Evolutionary conservation across 2,329 filamentous ascomycete genomes (phyloP).

Genomic region (Penicillium fuscoglaucum): DNA sequence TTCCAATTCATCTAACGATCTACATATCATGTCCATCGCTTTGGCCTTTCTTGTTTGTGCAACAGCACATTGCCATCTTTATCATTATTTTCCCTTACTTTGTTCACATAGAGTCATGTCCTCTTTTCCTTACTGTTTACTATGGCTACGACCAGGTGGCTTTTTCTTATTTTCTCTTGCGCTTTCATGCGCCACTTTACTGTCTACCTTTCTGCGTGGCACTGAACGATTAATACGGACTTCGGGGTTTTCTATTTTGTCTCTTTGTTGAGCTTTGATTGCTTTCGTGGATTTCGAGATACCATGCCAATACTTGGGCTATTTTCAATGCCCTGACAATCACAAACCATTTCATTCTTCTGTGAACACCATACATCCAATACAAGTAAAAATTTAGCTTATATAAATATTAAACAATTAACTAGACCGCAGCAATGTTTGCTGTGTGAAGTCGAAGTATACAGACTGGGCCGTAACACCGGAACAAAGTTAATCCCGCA

Average conservation of each 20-base stretch:
- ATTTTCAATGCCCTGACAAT: conserved; percentile 16
- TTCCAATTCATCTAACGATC: conserved; percentile 25
- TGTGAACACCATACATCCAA: background rate
- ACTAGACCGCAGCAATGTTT: background rate
- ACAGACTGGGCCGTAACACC: conserved; percentile 10
- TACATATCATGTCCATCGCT: conserved; percentile 27
- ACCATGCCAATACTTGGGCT: conserved; percentile 24
- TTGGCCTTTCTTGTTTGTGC: conserved; percentile 18
- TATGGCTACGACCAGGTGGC: conserved; percentile 20
- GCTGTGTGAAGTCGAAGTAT: background rate
- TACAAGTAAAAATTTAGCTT: background rate
- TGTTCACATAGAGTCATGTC: conserved; percentile 18
- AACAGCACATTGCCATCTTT: conserved; percentile 7
- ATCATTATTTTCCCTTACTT: conserved; percentile 3
- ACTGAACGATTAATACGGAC: conserved; percentile 22
- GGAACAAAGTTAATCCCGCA: conserved; percentile 35
- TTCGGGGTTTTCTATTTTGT: conserved; percentile 13
- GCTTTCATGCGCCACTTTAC: conserved; percentile 10
- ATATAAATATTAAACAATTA: background rate
- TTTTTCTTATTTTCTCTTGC: conserved; percentile 12
- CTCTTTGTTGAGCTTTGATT: conserved; percentile 11
- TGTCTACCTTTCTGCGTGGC: conserved; percentile 6
- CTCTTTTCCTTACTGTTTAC: conserved; percentile 9
- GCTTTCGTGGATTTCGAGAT: conserved; percentile 25
- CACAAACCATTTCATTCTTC: conserved; percentile 14